Evolutionary conservation across 208 protist genomes (phyloP).

Genomic region (Acanthamoeba lenticulata): DNA sequence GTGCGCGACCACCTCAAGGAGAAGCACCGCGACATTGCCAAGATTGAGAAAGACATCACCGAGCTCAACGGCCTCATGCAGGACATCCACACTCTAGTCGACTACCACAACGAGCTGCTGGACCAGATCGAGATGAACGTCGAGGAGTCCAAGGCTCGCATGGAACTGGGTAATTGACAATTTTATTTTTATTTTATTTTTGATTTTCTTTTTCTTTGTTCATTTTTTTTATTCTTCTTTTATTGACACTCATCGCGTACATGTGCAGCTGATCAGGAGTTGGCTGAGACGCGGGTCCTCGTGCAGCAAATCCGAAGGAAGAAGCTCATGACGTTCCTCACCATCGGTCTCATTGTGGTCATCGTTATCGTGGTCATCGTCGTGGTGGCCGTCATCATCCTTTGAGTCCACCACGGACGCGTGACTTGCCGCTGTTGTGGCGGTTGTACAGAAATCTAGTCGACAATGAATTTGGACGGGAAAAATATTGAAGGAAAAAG

Average conservation of each 20-base stretch:
- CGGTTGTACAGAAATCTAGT: too few species aligned
- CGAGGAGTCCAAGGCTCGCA: conserved; percentile 29
- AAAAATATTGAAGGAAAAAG: too few species aligned
- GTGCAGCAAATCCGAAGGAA: background rate
- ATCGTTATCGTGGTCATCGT: conserved; percentile 31
- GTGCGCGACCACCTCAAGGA: conserved; percentile 14
- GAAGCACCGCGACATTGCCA: background rate
- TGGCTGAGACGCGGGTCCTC: background rate
- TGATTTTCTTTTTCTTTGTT: background rate
- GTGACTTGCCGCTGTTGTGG: too few species aligned
- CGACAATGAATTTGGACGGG: too few species aligned
- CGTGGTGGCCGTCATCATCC: conserved; percentile 33
- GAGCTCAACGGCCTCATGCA: conserved; percentile 47
- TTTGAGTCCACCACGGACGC: background rate
- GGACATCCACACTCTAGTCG: conserved; percentile 14
- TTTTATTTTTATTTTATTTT: background rate
- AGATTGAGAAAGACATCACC: conserved; percentile 27
- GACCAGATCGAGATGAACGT: conserved; percentile 52
- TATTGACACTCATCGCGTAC: too few species aligned
- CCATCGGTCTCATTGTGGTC: conserved; percentile 21
- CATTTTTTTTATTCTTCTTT: background rate
- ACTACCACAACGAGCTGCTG: conserved; percentile 21
- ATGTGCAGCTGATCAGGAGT: background rate
- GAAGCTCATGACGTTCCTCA: conserved; percentile 49
- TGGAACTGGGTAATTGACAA: background rate